Evolutionary conservation across 139 green algal genomes (phyloP).

Genomic region (Chlorella sp.): DNA sequence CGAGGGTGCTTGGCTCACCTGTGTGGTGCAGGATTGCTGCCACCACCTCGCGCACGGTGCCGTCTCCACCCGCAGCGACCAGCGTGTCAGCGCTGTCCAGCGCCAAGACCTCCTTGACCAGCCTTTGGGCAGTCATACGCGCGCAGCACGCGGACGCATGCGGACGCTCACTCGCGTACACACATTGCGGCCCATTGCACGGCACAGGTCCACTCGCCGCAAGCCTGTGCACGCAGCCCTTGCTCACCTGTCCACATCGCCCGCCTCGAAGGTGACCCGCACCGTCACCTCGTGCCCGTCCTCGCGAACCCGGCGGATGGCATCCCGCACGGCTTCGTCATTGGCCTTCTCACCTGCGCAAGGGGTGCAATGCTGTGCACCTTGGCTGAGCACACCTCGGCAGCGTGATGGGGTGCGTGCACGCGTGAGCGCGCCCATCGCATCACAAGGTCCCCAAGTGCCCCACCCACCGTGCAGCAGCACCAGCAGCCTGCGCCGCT

Average conservation of each 20-base stretch:
- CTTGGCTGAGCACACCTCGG: too few species aligned
- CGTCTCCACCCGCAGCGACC: slow-evolving; percentile 40
- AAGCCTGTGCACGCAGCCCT: too few species aligned
- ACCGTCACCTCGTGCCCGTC: slow-evolving; percentile 10
- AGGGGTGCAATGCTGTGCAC: too few species aligned
- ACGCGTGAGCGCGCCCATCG: too few species aligned
- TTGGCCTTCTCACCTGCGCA: slow-evolving; percentile 6
- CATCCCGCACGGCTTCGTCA: slow-evolving; percentile 4
- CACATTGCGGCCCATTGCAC: too few species aligned
- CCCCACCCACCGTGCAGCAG: background rate
- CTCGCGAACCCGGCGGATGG: slow-evolving; percentile 2
- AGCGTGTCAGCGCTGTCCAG: slow-evolving; percentile 24
- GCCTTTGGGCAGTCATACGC: too few species aligned
- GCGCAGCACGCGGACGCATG: too few species aligned
- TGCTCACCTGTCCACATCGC: slow-evolving; percentile 13
- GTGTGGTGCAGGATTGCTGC: slow-evolving; percentile 28
- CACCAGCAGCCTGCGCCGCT: background rate
- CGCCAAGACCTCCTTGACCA: slow-evolving; percentile 3
- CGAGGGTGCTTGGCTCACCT: background rate
- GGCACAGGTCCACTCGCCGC: too few species aligned
- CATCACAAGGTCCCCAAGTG: too few species aligned
- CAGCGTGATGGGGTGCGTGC: too few species aligned
- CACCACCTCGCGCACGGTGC: slow-evolving; percentile 41
- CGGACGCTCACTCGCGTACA: too few species aligned
- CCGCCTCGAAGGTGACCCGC: slow-evolving; percentile 10